Evolutionary conservation across 352 stramenopile genomes (phyloP), one percentile per base, ranked within the genome.

Genomic region (Lagenidium giganteum): DNA sequence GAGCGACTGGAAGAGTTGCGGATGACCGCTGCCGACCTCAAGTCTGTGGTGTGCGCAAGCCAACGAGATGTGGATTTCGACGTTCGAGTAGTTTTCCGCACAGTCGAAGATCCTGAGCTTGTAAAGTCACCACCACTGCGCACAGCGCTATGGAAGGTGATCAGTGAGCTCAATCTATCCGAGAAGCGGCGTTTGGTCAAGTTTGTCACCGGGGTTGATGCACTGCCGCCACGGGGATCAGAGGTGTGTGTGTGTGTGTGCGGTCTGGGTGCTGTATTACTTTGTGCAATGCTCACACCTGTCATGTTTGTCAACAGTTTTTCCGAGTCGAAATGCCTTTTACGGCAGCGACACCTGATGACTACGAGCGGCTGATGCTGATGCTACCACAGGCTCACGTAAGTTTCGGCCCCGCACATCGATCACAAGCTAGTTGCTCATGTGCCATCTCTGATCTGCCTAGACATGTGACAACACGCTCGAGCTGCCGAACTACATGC

Each of bases 301-400:
- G 43, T 13, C 16, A 18, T 29, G n/a, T 20, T 27, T 57, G 39
- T 17, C 20, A 21, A 25, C 35, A 88, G 77, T 89, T 89, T 27
- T 49, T 89, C 8, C 70, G 71, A 18, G 83, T 89, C 8, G 77
- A 89, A 51, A 85, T 89, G 73, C 73, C 76, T 1, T 85, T 89
- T 36, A 54, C 64, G 18, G 55, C 54, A 3, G 35, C 69, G 13
- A 70, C 73, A 3, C 41, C 57, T 4, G 31, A 16, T 3, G 77
- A 85, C 4, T 58, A 68, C 32, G 37, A 54, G 23, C 82, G 64
- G 45, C 64, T 60, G 18, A 34, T 87, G 23, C 57, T 64, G 6
- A 84, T 89, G 77, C 64, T 87, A 1, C 73, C 77, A 5, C 77
- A 89, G 27, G 70, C 77, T 25, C 77, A 89, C 51, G 76, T 86